Evolutionary conservation across 176 grass and related monocot species (phyloP).

Genomic region (Pontederia crassipes): DNA sequence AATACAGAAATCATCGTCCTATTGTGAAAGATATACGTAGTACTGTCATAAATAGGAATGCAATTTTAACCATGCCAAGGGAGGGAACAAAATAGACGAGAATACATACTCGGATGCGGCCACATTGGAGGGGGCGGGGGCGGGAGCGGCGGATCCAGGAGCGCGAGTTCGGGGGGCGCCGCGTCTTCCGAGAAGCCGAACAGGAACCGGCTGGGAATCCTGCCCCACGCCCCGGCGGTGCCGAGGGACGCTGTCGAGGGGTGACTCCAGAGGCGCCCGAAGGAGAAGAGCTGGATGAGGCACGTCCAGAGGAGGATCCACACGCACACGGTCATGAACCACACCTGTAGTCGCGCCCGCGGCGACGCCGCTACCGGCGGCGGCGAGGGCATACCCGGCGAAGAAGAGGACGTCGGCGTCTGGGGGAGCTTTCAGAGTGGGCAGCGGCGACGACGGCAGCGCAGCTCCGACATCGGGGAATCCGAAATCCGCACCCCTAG

Average conservation of each 20-base stretch:
- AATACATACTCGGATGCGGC: slow-evolving; percentile 6
- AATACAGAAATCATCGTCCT: too few species aligned
- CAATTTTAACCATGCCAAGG: neutral
- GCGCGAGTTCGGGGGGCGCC: too few species aligned
- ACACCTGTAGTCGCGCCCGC: slow-evolving; percentile 51
- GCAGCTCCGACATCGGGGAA: too few species aligned
- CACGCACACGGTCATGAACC: slow-evolving; percentile 46
- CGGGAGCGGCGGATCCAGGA: neutral
- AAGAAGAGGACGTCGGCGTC: too few species aligned
- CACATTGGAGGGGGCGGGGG: neutral
- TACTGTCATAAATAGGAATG: neutral
- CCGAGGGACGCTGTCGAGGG: neutral
- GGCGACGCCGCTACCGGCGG: neutral
- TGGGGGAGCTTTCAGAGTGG: too few species aligned
- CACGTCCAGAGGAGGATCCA: slow-evolving; percentile 63
- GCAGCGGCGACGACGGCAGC: too few species aligned
- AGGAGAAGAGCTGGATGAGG: slow-evolving; percentile 48
- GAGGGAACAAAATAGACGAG: neutral
- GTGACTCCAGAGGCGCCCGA: slow-evolving; percentile 38
- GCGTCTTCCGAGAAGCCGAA: neutral
- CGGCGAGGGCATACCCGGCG: neutral
- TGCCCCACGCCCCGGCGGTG: slow-evolving; percentile 5
- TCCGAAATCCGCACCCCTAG: too few species aligned
- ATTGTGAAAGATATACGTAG: neutral
- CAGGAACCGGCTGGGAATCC: slow-evolving; percentile 9